Conservation (phyloP, 1,139 yeast genomes). For the Debaryomyces singareniensis region DNA sequence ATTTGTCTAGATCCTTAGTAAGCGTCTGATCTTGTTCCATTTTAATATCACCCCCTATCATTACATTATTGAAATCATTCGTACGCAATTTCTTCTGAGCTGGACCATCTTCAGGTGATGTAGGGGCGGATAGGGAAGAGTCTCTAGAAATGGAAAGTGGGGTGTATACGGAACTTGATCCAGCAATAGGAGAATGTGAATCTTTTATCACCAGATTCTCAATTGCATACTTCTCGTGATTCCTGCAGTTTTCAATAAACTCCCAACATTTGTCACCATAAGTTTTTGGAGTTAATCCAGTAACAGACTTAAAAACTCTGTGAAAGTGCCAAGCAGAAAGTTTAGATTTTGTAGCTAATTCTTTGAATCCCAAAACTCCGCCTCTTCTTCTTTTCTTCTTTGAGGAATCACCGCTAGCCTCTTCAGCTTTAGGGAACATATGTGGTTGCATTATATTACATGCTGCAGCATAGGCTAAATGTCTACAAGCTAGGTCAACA, state of each 20-base stretch:
- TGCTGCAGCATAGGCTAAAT: constrained; percentile 77
- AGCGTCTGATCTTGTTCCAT: no score
- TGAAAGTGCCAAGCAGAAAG: constrained; percentile 94
- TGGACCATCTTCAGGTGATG: constrained; percentile 10
- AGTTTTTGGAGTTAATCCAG: constrained; percentile 82
- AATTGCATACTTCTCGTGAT: neutral
- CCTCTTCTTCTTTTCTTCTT: constrained; percentile 68
- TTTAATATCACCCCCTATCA: neutral
- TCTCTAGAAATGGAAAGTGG: constrained; percentile 7
- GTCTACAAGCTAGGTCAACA: constrained; percentile 77
- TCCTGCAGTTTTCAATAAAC: constrained; percentile 38
- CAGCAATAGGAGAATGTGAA: neutral
- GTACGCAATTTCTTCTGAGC: constrained; percentile 9
- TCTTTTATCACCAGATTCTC: neutral
- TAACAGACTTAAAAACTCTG: constrained; percentile 77
- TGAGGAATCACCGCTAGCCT: constrained; percentile 6
- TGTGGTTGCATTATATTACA: constrained; percentile 36
- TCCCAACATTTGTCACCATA: constrained; percentile 87
- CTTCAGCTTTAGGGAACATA: constrained; percentile 6
- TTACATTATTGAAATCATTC: neutral
- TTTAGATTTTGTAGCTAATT: constrained; percentile 77
- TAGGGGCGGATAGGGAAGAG: constrained; percentile 7
- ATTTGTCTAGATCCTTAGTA: no score
- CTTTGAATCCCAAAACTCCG: constrained; percentile 84
- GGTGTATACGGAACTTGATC: constrained; percentile 7